These are phyloP conservation scores for Echeveria elegans DNA, from an alignment of 164 flowering plant species.

Conservation along the genomic window DNA sequence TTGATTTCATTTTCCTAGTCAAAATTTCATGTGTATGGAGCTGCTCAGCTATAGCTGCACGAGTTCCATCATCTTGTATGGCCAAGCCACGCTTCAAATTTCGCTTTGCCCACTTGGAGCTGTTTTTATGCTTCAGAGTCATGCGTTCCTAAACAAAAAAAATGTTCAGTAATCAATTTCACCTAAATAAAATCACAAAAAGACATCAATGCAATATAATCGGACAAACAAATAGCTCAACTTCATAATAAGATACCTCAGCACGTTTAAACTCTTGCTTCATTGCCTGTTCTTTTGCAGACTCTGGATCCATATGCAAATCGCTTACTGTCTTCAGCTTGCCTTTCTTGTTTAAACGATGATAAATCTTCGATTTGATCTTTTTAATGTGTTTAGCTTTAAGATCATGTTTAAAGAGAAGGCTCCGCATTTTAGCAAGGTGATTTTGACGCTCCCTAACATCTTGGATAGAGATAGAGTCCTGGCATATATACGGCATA, in stretches of 20 bases:
- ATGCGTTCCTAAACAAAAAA: slow-evolving; percentile 55
- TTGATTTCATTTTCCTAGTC: slow-evolving; percentile 73
- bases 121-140: slow-evolving; percentile 74
- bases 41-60: slow-evolving; percentile 80
- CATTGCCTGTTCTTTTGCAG: slow-evolving; percentile 66
- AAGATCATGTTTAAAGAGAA: slow-evolving; percentile 82
- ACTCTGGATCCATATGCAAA: slow-evolving; percentile 63
- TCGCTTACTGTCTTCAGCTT: slow-evolving; percentile 34
- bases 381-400: slow-evolving; percentile 73
- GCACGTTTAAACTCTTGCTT: slow-evolving; percentile 82
- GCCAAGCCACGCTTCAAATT: slow-evolving; percentile 58
- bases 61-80: slow-evolving; percentile 81
- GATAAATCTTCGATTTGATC: slow-evolving; percentile 80
- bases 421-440: slow-evolving; percentile 83
- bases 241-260: slow-evolving; percentile 39
- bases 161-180: not conserved
- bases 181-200: not conserved
- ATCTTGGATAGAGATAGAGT: slow-evolving; percentile 63
- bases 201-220: not conserved
- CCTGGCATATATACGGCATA: slow-evolving; percentile 18
- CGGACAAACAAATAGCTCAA: not conserved
- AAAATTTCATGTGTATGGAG: slow-evolving; percentile 57
- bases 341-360: slow-evolving; percentile 65
- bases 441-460: slow-evolving; percentile 52
- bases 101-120: slow-evolving; percentile 75